These are phyloP conservation scores for Candida cerambycidarum DNA, from an alignment of 805 yeast genomes.

Conservation along the genomic window DNA sequence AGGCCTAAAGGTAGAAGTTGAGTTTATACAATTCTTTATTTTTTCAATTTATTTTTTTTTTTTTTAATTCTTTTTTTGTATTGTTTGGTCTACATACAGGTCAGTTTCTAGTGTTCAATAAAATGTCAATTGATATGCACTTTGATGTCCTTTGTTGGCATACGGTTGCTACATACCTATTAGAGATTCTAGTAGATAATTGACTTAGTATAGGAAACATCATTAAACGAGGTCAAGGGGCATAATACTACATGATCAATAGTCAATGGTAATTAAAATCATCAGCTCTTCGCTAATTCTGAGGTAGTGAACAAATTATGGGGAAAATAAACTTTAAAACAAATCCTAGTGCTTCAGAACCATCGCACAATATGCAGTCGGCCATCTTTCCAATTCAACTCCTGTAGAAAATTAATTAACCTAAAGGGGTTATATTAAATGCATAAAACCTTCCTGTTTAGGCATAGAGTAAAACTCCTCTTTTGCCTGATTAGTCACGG, in stretches of 20 bases:
- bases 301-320: background rate
- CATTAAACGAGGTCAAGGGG: no score
- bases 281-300: background rate
- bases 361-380: conserved; percentile 5
- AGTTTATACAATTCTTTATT: conserved; percentile 1
- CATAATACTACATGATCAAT: no score
- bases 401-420: conserved; percentile 11
- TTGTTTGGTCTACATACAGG: conserved; percentile 1
- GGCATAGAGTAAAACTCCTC: conserved; percentile 14
- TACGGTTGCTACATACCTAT: background rate
- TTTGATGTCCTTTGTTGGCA: background rate
- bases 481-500: conserved; percentile 15
- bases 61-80: background rate
- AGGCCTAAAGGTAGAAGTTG: conserved; percentile 1
- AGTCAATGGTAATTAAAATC: no score
- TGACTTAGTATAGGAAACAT: no score
- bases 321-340: conserved; percentile 5
- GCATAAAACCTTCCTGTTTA: conserved; percentile 15
- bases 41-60: conserved; percentile 1
- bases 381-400: conserved; percentile 1
- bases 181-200: no score
- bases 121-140: background rate
- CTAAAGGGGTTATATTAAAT: conserved; percentile 15
- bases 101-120: background rate
- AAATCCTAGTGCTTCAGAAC: conserved; percentile 3